Base-by-base conservation (phyloP, 768 basidiomycete genomes). In the Boletus barrowsii region DNA sequence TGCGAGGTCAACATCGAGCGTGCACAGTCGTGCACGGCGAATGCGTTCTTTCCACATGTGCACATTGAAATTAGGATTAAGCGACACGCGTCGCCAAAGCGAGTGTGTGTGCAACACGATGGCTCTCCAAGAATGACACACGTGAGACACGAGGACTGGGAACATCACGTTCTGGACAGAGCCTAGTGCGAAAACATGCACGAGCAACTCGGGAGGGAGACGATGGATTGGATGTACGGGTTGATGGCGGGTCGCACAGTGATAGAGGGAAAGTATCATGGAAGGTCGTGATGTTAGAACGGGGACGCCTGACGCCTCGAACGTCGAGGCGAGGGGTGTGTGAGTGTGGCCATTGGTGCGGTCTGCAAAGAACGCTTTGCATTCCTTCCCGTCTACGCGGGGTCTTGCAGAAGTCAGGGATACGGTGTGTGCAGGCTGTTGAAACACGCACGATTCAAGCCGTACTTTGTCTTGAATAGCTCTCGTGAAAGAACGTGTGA, bases 41-140 rank as follows among this genome's bases (percentile, higher is more conserved):
- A 88, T 78, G 54, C 83, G 76, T 59, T 86, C 81, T 49, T 72
- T 71, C 86, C 84, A 88, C 81, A 88, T 82, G 49, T 70, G 61
- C 49, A 79, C 67, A 10, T 62, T 59, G 15, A 65, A 69, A 41
- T 77, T 65, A 7, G 78, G 74, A 56, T 72, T 68, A 52, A 88
- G 73, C 13, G 71, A 70, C 55, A 90, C 76, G 57, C 76, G 76
- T 54, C 84, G 75, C 88, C 88, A 90, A 51, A 90, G 72, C 1
- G 76, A 61, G 17, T 82, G 85, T 6, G 84, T 83, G 44, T 76
- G 79, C 29, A 87, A 72, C 15, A 83, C 79, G 29, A 87, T 73
- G 35, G 77, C 70, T 41, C 87, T 76, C 86, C 88, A 90, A 33
- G 71, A 64, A 42, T 77, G 74, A 67, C 86, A 90, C 51, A 88